These are phyloP conservation scores for Pythium scleroteichum DNA, from an alignment of 352 stramenopile species.

Conservation along the genomic window DNA sequence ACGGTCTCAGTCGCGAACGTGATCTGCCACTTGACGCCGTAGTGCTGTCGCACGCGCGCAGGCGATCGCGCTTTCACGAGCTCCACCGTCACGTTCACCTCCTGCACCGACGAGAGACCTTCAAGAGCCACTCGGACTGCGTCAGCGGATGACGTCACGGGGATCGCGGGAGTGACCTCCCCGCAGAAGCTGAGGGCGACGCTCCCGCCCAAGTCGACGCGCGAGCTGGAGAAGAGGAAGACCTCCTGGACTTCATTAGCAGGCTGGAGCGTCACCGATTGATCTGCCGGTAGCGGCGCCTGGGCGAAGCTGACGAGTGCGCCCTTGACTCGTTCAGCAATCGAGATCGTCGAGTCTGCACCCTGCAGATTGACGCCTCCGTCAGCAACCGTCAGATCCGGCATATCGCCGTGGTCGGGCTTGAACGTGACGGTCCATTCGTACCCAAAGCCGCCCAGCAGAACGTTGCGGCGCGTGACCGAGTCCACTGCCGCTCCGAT, in stretches of 20 bases:
- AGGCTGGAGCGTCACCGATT: constrained; percentile 32
- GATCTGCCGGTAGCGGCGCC: constrained; percentile 14
- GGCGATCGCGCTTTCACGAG: constrained; percentile 24
- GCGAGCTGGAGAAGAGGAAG: constrained; percentile 58
- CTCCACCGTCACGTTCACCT: constrained; percentile 48
- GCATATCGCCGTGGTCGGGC: constrained; percentile 45
- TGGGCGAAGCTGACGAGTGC: constrained; percentile 25
- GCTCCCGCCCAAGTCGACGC: constrained; percentile 53
- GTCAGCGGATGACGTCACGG: constrained; percentile 40
- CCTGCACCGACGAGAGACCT: constrained; percentile 56
- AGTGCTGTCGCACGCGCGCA: constrained; percentile 41
- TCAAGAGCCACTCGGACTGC: constrained; percentile 62
- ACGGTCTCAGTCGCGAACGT: constrained; percentile 44
- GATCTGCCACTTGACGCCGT: constrained; percentile 69
- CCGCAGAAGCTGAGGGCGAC: constrained; percentile 69
- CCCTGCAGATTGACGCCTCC: constrained; percentile 15
- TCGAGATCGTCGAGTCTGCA: constrained; percentile 29
- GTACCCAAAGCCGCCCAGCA: constrained; percentile 58
- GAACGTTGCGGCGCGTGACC: constrained; percentile 46
- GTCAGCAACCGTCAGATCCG: constrained; percentile 36
- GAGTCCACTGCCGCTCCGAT: constrained; percentile 21
- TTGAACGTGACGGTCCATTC: constrained; percentile 74
- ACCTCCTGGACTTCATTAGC: constrained; percentile 69
- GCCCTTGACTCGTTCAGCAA: constrained; percentile 51
- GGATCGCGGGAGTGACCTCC: constrained; percentile 50